Evolutionary conservation across 257 asterid genomes (phyloP).

Genomic region (Rauvolfia tetraphylla): DNA sequence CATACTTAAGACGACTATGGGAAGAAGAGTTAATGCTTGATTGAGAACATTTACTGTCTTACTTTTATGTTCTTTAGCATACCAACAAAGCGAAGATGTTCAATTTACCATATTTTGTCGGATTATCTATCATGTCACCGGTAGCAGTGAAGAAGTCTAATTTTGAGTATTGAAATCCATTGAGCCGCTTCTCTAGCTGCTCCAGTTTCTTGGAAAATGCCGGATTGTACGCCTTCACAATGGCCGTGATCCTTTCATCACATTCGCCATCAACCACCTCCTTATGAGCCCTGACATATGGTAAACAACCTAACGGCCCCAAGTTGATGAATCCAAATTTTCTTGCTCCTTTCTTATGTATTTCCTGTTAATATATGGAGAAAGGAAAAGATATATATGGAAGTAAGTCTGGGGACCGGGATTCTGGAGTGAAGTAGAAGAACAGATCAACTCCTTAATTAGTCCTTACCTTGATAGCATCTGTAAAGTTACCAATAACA

Average conservation of each 20-base stretch:
- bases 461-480: conserved; percentile 27
- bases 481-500: no score
- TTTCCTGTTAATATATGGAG: conserved; percentile 8
- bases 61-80: no score
- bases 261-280: conserved; percentile 4
- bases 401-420: neutral
- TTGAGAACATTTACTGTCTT: no score
- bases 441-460: no score
- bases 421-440: no score
- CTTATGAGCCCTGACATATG: conserved; percentile 14
- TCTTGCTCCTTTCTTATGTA: conserved; percentile 27
- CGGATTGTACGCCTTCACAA: conserved; percentile 11
- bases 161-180: conserved; percentile 23
- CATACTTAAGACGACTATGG: no score
- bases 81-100: neutral
- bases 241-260: neutral
- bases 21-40: neutral
- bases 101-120: conserved; percentile 23
- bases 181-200: conserved; percentile 19
- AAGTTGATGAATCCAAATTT: conserved; percentile 26
- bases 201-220: conserved; percentile 18
- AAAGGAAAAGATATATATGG: neutral
- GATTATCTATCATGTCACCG: conserved; percentile 16
- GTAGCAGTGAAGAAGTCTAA: conserved; percentile 18
- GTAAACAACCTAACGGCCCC: conserved; percentile 20